These are phyloP conservation scores for Arachnopeziza araneosa DNA, from an alignment of 2,329 filamentous ascomycete species.

Conservation along the genomic window DNA sequence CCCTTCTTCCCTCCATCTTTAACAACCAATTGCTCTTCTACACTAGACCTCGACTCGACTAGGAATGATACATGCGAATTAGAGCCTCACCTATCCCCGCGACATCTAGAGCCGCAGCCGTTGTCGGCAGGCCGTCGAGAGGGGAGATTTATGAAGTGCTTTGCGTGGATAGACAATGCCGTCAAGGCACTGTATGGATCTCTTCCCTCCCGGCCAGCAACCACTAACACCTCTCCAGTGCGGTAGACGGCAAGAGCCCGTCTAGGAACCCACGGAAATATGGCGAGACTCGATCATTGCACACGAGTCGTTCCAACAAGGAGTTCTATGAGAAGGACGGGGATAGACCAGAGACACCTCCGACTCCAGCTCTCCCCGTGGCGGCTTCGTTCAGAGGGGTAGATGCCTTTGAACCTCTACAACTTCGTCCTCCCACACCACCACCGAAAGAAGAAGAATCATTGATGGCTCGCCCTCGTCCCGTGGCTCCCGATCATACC, in stretches of 20 bases:
- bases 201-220: not conserved
- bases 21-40: not conserved
- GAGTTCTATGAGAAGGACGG: not conserved
- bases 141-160: conserved; percentile 6
- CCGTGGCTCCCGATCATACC: not conserved
- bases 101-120: not conserved
- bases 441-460: not conserved
- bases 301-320: not conserved
- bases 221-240: not conserved
- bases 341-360: not conserved
- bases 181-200: conserved; percentile 6
- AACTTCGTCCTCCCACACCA: not conserved
- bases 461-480: not conserved
- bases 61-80: conserved; percentile 2
- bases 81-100: not conserved
- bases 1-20: not conserved
- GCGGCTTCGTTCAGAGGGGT: not conserved
- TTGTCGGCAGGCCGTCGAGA: not conserved
- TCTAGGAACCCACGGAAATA: not conserved
- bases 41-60: not conserved
- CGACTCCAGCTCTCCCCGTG: not conserved
- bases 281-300: not conserved
- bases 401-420: not conserved
- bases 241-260: not conserved
- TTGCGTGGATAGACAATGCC: conserved; percentile 6